Evolutionary conservation across 2,329 filamentous ascomycete genomes (phyloP).

Genomic region (Bisporella sp.): DNA sequence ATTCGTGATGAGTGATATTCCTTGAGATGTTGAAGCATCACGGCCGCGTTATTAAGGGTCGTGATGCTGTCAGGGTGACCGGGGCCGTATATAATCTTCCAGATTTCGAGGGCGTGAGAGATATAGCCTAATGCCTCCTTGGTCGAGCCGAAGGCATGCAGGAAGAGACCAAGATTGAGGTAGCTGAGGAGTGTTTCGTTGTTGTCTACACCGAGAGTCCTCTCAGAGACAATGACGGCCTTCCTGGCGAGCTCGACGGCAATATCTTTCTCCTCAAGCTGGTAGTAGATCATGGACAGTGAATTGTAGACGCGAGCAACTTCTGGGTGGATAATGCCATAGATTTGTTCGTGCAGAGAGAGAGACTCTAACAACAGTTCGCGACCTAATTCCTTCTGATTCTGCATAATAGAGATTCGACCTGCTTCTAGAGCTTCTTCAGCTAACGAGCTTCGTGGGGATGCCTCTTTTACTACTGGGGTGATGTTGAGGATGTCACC

Average conservation of each 20-base stretch:
- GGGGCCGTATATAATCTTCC: conserved; percentile 93
- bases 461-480: conserved; percentile 91
- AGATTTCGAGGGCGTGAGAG: conserved; percentile 86
- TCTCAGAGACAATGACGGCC: conserved; percentile 91
- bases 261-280: conserved; percentile 94
- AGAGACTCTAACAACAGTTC: conserved; percentile 93
- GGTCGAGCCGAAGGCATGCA: conserved; percentile 88
- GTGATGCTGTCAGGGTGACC: conserved; percentile 97
- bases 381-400: conserved; percentile 91
- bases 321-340: conserved; percentile 93
- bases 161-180: conserved; percentile 88
- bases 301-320: conserved; percentile 94
- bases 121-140: conserved; percentile 81
- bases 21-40: conserved; percentile 96
- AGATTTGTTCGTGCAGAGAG: conserved; percentile 96
- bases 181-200: conserved; percentile 93
- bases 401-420: conserved; percentile 90
- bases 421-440: conserved; percentile 96
- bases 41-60: conserved; percentile 95
- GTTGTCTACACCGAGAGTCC: conserved; percentile 88
- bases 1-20: conserved; percentile 88
- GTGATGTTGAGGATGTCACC: conserved; percentile 90
- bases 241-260: conserved; percentile 94
- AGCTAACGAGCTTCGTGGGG: conserved; percentile 80
- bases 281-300: conserved; percentile 91